Evolutionary conservation across 495 filamentous ascomycete genomes (phyloP).

Genomic region (Aspergillus diversus): DNA sequence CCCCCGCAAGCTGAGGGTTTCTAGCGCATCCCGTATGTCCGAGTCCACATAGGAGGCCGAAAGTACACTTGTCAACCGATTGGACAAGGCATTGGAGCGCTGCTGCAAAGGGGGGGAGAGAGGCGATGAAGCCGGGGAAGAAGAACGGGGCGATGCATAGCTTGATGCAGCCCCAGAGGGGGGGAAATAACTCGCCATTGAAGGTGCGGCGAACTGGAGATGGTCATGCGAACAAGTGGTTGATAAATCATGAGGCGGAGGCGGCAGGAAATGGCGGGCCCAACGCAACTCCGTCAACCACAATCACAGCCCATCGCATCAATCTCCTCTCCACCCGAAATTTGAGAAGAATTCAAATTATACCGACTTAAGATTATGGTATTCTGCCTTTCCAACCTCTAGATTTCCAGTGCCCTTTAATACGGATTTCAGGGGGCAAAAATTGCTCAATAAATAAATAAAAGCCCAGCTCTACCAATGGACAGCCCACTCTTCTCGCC

Average conservation of each 20-base stretch:
- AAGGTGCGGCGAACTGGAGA: slow-evolving; percentile 15
- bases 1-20: slow-evolving; percentile 71
- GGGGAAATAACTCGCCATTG: slow-evolving; percentile 50
- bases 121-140: slow-evolving; percentile 37
- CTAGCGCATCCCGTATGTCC: slow-evolving; percentile 85
- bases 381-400: too few species aligned
- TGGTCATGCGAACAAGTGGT: slow-evolving; percentile 9
- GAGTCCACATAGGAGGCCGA: slow-evolving; percentile 91
- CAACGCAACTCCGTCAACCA: slow-evolving; percentile 5
- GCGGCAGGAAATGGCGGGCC: slow-evolving; percentile 10
- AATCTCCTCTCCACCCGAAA: not conserved
- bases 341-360: not conserved
- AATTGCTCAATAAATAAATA: not conserved
- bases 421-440: too few species aligned
- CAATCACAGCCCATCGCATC: not conserved
- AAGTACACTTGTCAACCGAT: slow-evolving; percentile 79
- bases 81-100: slow-evolving; percentile 67
- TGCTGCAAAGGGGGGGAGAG: slow-evolving; percentile 39
- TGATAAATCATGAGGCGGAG: slow-evolving; percentile 15
- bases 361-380: not conserved
- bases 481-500: slow-evolving; percentile 49
- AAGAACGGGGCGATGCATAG: slow-evolving; percentile 30
- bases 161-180: slow-evolving; percentile 28
- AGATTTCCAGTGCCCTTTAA: too few species aligned
- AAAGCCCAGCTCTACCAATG: slow-evolving; percentile 22